Evolutionary conservation across 2,329 filamentous ascomycete species (phyloP), one percentile per base, ranked within the genome.

Genomic region (Colletotrichum sp.): DNA sequence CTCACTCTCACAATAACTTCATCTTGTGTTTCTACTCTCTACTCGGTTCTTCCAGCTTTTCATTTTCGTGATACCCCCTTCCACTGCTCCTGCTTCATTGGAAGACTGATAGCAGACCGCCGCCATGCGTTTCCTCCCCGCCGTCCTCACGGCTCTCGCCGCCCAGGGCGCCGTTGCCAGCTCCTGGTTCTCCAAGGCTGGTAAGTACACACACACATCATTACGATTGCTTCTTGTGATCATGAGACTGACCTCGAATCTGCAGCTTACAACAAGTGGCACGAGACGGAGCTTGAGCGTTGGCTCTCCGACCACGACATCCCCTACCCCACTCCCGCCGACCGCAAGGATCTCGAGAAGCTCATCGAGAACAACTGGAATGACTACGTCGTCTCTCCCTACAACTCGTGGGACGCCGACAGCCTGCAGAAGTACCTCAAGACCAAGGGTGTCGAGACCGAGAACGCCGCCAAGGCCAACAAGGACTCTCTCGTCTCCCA

Each of bases 251-350:
- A 66, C 60, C 30, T 19, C 3, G 2, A 78, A 75, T 19, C 9
- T 25, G 65, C 82, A 98, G 96, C 94, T 19, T 98, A 98, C 90
- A 98, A 98, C 88, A 98, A 97, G 85, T 99, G 97, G 97, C 96
- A 98, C 82, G 94, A 98, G 89, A 98, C 95, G 27, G 97, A 99
- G 90, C 92, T 99, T 34, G 96, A 99, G 88, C 92, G 96, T 82
- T 99, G 97, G 97, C 92, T 99, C 66, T 94, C 94, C 34, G 97
- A 99, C 83, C 91, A 98, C 87, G 92, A 96, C 84, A 90, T 99
- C 74, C 95, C 96, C 12, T 96, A 98, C 84, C 96, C 97, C n/a
- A 93, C 92, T 13, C 92, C 96, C 13, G 93, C 96, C 65, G 96
- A 98, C 86, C 95, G 97, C 82, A 98, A 97, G 86, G 95, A 98